Evolutionary conservation across 768 basidiomycete species (phyloP).

Genomic region (Fomitopsis pulvina): DNA sequence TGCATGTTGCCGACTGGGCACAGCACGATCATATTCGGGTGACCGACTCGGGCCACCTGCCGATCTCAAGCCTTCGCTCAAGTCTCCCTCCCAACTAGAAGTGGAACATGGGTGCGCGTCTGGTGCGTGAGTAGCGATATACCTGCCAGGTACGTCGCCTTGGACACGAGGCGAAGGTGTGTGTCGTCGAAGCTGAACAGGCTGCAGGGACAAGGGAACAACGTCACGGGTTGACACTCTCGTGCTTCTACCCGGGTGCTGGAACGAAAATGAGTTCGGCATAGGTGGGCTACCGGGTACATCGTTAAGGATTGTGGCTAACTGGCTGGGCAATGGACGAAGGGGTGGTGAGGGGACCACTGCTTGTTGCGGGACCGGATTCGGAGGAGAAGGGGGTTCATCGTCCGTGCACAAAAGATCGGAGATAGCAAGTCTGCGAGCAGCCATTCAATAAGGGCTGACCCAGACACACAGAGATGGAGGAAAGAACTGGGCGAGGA

Average conservation of each 20-base stretch:
- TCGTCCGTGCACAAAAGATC: slow-evolving; percentile 62
- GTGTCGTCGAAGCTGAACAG: slow-evolving; percentile 11
- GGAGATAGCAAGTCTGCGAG: slow-evolving; percentile 69
- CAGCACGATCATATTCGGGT: not conserved
- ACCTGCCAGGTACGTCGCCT: not conserved
- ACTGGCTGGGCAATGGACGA: not conserved
- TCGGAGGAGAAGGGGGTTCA: slow-evolving; percentile 10
- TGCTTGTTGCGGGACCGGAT: slow-evolving; percentile 1
- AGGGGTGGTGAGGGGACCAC: slow-evolving; percentile 5
- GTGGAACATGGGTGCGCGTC: not conserved
- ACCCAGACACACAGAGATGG: not conserved
- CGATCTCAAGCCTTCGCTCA: not conserved
- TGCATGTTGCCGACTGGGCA: slow-evolving; percentile 1
- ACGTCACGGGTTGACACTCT: slow-evolving; percentile 10
- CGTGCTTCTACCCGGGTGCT: not conserved
- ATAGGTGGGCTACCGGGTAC: not conserved
- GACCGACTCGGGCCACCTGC: not conserved
- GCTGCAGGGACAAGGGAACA: slow-evolving; percentile 17
- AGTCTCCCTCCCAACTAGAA: not conserved
- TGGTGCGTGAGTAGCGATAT: not conserved
- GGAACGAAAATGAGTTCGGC: not conserved
- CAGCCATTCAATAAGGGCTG: slow-evolving; percentile 37
- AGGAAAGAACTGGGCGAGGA: not conserved
- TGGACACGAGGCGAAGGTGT: slow-evolving; percentile 17
- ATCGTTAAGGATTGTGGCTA: not conserved